These are phyloP conservation scores for Oidium heveae DNA, from an alignment of 2,329 filamentous ascomycete species.

Conservation along the genomic window DNA sequence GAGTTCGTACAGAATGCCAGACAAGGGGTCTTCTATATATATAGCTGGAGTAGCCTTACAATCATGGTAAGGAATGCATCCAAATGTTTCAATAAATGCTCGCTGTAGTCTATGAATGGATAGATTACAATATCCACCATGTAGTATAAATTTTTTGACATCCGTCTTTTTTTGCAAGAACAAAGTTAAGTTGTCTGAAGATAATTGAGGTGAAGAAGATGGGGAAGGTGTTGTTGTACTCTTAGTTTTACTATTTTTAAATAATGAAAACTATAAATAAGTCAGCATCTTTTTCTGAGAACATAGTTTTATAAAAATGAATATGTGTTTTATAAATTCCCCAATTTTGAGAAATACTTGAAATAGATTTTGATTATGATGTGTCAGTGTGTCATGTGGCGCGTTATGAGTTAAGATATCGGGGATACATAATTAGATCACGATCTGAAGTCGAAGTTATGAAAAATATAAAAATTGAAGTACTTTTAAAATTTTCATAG, in stretches of 20 bases:
- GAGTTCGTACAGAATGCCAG: slow-evolving; percentile 85
- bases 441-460: no score
- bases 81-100: slow-evolving; percentile 97
- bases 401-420: no score
- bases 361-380: no score
- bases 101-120: slow-evolving; percentile 74
- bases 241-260: background rate
- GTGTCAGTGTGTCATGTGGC: no score
- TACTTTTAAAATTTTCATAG: no score
- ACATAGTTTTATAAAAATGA: no score
- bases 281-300: no score
- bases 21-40: slow-evolving; percentile 88
- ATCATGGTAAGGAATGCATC: slow-evolving; percentile 92
- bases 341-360: no score
- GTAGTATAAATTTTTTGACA: slow-evolving; percentile 82
- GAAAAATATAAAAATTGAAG: no score
- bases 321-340: no score
- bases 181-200: slow-evolving; percentile 51
- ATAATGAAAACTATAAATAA: no score
- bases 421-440: no score
- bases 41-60: slow-evolving; percentile 86
- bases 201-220: background rate
- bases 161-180: slow-evolving; percentile 94
- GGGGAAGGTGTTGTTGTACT: background rate
- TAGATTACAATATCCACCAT: slow-evolving; percentile 61